Evolutionary conservation across 345 rosid genomes (phyloP), one percentile per base, ranked within the genome.

Genomic region (Euclidium syriacum): DNA sequence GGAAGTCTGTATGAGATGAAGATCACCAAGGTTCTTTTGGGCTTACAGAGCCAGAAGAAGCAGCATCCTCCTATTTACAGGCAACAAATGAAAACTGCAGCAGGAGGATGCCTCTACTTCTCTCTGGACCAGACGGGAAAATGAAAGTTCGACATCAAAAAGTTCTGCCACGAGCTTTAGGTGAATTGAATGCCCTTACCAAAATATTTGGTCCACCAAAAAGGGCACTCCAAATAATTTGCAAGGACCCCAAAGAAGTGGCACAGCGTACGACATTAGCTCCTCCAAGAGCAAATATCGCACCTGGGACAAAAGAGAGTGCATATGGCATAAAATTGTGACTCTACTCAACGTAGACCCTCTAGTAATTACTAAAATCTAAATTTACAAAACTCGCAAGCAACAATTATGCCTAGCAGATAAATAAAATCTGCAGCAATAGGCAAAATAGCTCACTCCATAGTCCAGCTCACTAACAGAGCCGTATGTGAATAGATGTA

Each of bases 261-360:
- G 83, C 86, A 84, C 92, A 90, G 95, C 65, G 96, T 87, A 94
- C 96, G 97, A 90, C 97, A 94, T 94, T 86, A 75, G 97, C 99
- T 90, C 99, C 72, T 52, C 67, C 72, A 65, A 52, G 76, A 72
- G 76, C 76, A 82, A 94, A 94, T 86, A 90, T 90, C 96, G 99
- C 89, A 87, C 86, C 97, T 86, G 90, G 81, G 92, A 84, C 85
- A 83, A 90, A 77, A 64, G 36, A 61, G 62, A 54, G 80, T 79
- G 80, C 83, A 83, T 78, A 79, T 67, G 75, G 57, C 57, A 81
- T 73, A 72, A 74, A 75, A 77, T 58, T 84, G 78, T 29, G 52
- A 43, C 68, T 29, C 70, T 79, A 61, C 23, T 60, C n/a, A 74
- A 67, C 33, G 56, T 55, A 71, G 59, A 85, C 78, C 81, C 81